Percentiles rank a stretch among this genome's conserved stretches.
Evolutionary conservation across 2,329 filamentous ascomycete species (phyloP).

Genomic region (Botrytis sinoallii): DNA sequence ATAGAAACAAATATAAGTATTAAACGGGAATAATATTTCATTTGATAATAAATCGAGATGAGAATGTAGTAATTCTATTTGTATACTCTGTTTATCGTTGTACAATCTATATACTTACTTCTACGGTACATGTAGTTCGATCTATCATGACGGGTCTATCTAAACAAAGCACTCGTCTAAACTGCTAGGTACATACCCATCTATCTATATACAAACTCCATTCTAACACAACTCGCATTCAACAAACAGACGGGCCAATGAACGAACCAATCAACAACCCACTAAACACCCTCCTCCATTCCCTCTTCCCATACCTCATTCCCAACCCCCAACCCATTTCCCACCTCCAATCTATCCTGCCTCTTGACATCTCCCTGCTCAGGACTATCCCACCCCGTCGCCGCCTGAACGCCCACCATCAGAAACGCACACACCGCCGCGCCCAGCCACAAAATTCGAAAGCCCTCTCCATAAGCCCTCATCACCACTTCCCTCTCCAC

Average conservation of each 20-base stretch:
- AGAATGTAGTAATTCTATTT: too few species aligned
- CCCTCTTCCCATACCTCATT: conserved; percentile 19
- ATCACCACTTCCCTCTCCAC: conserved; percentile 51
- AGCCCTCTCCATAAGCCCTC: conserved; percentile 50
- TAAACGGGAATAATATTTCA: too few species aligned
- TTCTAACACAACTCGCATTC: not conserved
- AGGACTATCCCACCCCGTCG: conserved; percentile 51
- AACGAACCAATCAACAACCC: not conserved
- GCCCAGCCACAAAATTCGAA: conserved; percentile 52
- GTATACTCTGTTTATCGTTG: too few species aligned
- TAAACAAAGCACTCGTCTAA: not conserved
- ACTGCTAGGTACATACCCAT: not conserved
- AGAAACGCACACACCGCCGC: conserved; percentile 48
- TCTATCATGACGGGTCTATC: not conserved
- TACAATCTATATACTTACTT: not conserved
- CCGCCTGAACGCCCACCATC: conserved; percentile 53
- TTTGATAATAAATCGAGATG: too few species aligned
- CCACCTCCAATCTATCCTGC: conserved; percentile 6
- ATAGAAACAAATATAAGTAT: not conserved
- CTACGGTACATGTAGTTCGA: not conserved
- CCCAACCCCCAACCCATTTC: conserved; percentile 3
- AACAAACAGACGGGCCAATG: not conserved
- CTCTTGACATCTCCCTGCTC: not conserved
- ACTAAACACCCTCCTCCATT: conserved; percentile 14
- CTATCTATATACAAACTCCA: not conserved